Conservation (phyloP, 352 stramenopile species). For the Pythium periplocum region DNA sequence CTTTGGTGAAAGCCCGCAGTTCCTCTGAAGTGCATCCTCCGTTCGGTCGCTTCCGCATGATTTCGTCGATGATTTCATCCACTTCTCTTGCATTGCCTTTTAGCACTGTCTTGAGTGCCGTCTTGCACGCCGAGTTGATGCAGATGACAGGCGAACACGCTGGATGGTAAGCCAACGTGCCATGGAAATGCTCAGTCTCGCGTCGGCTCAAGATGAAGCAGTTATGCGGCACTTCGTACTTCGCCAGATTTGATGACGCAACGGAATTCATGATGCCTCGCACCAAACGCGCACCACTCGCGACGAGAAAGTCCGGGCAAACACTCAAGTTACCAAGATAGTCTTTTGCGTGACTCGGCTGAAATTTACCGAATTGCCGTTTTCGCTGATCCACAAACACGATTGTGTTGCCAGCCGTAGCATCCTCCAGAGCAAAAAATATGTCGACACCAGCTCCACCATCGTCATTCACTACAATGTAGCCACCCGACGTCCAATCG, state of each 20-base stretch:
- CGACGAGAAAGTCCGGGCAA: constrained; percentile 13
- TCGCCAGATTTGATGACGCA: constrained; percentile 12
- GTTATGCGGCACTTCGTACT: constrained; percentile 3
- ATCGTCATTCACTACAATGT: constrained; percentile 23
- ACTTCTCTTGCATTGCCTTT: constrained; percentile 13
- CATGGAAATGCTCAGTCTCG: constrained; percentile 21
- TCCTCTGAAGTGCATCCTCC: constrained; percentile 15
- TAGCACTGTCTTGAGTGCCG: constrained; percentile 20
- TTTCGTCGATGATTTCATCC: constrained; percentile 13
- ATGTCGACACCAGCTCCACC: constrained; percentile 21
- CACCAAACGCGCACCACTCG: constrained; percentile 14
- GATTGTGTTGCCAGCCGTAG: constrained; percentile 8
- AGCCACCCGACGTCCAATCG: constrained; percentile 19
- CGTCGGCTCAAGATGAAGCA: constrained; percentile 20
- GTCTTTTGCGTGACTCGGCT: constrained; percentile 11
- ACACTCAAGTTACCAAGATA: constrained; percentile 13
- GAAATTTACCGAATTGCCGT: constrained; percentile 11
- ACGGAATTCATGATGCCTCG: constrained; percentile 19
- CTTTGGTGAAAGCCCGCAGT: constrained; percentile 14
- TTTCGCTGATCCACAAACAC: constrained; percentile 14
- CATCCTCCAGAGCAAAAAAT: constrained; percentile 27
- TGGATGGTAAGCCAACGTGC: constrained; percentile 25
- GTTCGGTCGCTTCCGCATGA: constrained; percentile 14
- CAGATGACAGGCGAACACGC: constrained; percentile 23
- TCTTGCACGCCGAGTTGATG: constrained; percentile 22